Evolutionary conservation across 2,329 filamentous ascomycete species (phyloP).

Genomic region (Chaetomium sp.): DNA sequence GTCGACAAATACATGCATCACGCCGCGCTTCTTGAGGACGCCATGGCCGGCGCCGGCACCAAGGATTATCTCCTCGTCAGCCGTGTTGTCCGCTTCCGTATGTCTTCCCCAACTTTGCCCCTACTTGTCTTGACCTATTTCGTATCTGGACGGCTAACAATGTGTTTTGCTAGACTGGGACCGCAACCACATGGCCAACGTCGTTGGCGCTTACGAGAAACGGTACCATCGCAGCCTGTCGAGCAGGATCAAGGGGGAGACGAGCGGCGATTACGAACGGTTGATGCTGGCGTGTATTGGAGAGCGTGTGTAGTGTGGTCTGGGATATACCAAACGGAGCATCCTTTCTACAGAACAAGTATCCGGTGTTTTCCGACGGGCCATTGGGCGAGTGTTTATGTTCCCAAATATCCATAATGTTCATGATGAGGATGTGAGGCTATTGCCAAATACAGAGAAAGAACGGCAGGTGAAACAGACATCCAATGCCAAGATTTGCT

Average conservation of each 20-base stretch:
- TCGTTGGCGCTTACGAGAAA: constrained; percentile 71
- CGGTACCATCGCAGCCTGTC: constrained; percentile 62
- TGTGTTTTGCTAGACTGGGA: constrained; percentile 58
- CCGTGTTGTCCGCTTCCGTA: constrained; percentile 63
- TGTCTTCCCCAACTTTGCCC: background rate
- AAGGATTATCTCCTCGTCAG: constrained; percentile 75
- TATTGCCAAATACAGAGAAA: too few species aligned
- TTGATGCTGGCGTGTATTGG: constrained; percentile 66
- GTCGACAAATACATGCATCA: constrained; percentile 79
- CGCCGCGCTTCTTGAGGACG: constrained; percentile 72
- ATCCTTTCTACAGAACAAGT: too few species aligned
- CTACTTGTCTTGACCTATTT: background rate
- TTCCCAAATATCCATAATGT: too few species aligned
- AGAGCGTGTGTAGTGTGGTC: constrained; percentile 27
- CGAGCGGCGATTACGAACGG: constrained; percentile 73
- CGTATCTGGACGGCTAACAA: background rate
- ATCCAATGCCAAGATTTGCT: too few species aligned
- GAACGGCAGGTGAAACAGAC: too few species aligned
- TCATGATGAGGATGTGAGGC: too few species aligned
- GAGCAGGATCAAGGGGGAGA: constrained; percentile 70
- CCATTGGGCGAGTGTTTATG: too few species aligned
- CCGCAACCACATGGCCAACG: constrained; percentile 62
- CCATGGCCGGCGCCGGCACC: constrained; percentile 82
- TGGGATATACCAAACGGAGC: background rate
- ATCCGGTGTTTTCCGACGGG: too few species aligned